phyloP scores from a whole-genome alignment of 345 rosid genomes.

The Lepidium didymum region DNA sequence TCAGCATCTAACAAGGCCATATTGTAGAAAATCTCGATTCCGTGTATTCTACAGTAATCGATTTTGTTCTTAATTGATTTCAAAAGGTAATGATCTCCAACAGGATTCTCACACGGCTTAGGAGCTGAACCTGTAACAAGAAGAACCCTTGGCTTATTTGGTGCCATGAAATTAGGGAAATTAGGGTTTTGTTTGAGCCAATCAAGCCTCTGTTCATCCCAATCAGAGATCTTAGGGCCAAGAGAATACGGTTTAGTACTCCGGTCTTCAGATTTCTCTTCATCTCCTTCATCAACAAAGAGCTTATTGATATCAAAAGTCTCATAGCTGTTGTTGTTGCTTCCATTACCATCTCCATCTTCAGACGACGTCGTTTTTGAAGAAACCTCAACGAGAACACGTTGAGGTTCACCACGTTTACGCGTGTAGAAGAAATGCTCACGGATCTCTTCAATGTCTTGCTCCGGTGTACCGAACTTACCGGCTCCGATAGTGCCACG shows the following conservation, averaged over 20 bases:
- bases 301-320: conserved; percentile 39
- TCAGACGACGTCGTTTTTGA: conserved; percentile 36
- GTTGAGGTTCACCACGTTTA: conserved; percentile 53
- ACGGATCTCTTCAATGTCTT: conserved; percentile 65
- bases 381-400: conserved; percentile 61
- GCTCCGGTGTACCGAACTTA: conserved; percentile 79
- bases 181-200: conserved; percentile 53
- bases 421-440: conserved; percentile 54
- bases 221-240: conserved; percentile 58
- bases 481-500: conserved; percentile 93
- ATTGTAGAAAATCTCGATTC: conserved; percentile 67
- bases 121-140: conserved; percentile 77
- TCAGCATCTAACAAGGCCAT: conserved; percentile 66
- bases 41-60: conserved; percentile 65
- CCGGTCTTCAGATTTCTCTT: conserved; percentile 36
- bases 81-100: conserved; percentile 68
- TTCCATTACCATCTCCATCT: neutral
- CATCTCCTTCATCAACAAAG: conserved; percentile 44
- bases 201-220: conserved; percentile 50
- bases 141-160: conserved; percentile 57
- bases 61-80: conserved; percentile 73
- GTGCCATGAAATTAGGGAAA: conserved; percentile 44
- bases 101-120: conserved; percentile 64
- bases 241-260: conserved; percentile 37
- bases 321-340: conserved; percentile 35